Evolutionary conservation across 2,329 filamentous ascomycete species (phyloP), one percentile per base, ranked within the genome.

Genomic region (Microcyclospora pomicola): DNA sequence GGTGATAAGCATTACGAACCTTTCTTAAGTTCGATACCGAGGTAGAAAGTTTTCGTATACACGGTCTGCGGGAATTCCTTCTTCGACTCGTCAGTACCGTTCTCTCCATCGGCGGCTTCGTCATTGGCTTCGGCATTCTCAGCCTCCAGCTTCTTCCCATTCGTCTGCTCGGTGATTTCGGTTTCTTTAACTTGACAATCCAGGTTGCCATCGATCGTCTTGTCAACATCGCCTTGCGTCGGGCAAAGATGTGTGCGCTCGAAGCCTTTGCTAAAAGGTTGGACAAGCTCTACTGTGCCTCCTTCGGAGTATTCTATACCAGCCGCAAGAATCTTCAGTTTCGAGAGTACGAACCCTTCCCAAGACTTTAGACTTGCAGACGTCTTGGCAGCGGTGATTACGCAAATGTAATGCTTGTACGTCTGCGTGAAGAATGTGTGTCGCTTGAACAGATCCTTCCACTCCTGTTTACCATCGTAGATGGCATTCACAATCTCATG

Each of bases 401-500:
- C 80, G 37, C 81, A 84, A 38, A 98, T 75, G 58, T 96, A 98
- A 59, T 96, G 95, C 59, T 92, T 94, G 68, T 93, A 94, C 46
- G 82, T 86, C 30, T 76, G 62, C 0, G 87, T 93, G 63, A 98
- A 98, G 61, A 98, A 98, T 0, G 78, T 82, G 60, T 96, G 88
- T 51, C 86, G 86, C 33, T 73, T 68, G 57, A 98, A 96, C 1
- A 98, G 66, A 43, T 88, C 83, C 50, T 80, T 83, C 91, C 91
- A 98, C 12, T 72, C 73, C 42, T 72, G 71, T 52, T 81, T 82
- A 40, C 82, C 83, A 27, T 71, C 59, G 62, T 88, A 80, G 43
- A 98, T 92, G 49, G 77, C 75, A 44, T 82, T 77, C 9, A 85
- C 77, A 38, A 95, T 80, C 36, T 82, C 70, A 36, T 79, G 74